Evolutionary conservation across 2,329 filamentous ascomycete species (phyloP).

Genomic region (Ophiosphaerella korrae): DNA sequence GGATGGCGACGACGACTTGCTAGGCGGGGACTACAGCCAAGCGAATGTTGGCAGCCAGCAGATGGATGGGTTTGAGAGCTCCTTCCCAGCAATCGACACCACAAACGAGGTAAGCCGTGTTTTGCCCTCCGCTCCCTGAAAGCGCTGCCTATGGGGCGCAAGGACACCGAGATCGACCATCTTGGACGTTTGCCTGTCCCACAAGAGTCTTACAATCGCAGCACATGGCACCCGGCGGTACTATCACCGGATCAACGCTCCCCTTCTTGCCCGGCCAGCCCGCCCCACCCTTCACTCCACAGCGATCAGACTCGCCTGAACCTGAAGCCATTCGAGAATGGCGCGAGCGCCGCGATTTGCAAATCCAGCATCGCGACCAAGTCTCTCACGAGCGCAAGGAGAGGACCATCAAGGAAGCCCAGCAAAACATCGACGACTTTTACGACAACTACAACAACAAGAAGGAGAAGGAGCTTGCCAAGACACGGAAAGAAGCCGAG

Average conservation of each 20-base stretch:
- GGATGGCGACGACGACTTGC: slow-evolving; percentile 71
- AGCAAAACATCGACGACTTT: slow-evolving; percentile 96
- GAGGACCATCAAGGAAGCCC: slow-evolving; percentile 85
- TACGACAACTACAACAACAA: slow-evolving; percentile 99
- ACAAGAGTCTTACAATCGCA: slow-evolving; percentile 41
- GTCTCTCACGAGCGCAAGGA: slow-evolving; percentile 81
- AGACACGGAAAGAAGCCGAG: slow-evolving; percentile 90
- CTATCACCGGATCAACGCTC: slow-evolving; percentile 73
- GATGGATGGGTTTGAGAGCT: slow-evolving; percentile 76
- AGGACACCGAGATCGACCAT: slow-evolving; percentile 3
- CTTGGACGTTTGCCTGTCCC: neutral
- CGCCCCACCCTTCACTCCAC: slow-evolving; percentile 48
- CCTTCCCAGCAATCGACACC: slow-evolving; percentile 83
- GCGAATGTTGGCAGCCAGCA: slow-evolving; percentile 50
- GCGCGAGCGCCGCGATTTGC: slow-evolving; percentile 85
- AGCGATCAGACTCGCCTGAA: slow-evolving; percentile 76
- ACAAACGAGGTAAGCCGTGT: slow-evolving; percentile 67
- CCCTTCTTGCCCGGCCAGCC: slow-evolving; percentile 57
- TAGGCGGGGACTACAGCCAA: slow-evolving; percentile 62
- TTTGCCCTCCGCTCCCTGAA: slow-evolving; percentile 1
- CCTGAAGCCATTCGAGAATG: slow-evolving; percentile 87
- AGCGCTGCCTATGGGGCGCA: neutral
- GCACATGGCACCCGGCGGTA: slow-evolving; percentile 75
- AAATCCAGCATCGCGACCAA: slow-evolving; percentile 82
- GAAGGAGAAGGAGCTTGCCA: slow-evolving; percentile 89